Evolutionary conservation across 2,329 filamentous ascomycete genomes (phyloP).

Genomic region (Verticillium nonalfalfae): DNA sequence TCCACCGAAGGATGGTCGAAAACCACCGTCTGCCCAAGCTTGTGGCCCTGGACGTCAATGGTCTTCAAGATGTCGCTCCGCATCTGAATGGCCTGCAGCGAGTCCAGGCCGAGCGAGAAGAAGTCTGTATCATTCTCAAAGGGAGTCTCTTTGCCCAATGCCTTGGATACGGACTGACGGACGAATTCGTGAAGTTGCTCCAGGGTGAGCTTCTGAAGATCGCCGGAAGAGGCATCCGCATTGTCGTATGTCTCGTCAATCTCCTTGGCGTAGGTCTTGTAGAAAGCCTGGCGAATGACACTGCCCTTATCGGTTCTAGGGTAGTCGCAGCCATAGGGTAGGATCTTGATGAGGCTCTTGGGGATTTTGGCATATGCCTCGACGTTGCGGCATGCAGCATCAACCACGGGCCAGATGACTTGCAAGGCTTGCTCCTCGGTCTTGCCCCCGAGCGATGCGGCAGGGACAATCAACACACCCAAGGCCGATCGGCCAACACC

Average conservation of each 20-base stretch:
- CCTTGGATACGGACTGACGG: constrained; percentile 18
- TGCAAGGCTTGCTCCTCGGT: constrained; percentile 19
- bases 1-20: constrained; percentile 49
- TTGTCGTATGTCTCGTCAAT: constrained; percentile 21
- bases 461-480: constrained; percentile 48
- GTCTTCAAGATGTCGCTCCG: constrained; percentile 43
- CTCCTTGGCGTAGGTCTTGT: constrained; percentile 9
- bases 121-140: constrained; percentile 43
- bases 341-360: constrained; percentile 40
- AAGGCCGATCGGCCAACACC: constrained; percentile 50
- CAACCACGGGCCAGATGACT: constrained; percentile 24
- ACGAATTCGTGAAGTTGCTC: constrained; percentile 26
- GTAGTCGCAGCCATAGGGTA: constrained; percentile 33
- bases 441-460: constrained; percentile 8
- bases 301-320: constrained; percentile 27
- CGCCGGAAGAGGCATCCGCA: constrained; percentile 14
- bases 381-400: constrained; percentile 20
- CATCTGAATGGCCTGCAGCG: constrained; percentile 50
- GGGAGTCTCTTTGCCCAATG: constrained; percentile 16
- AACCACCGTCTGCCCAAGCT: constrained; percentile 48
- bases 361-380: constrained; percentile 31
- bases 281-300: constrained; percentile 23
- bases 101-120: constrained; percentile 52
- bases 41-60: constrained; percentile 38
- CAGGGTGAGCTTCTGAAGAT: constrained; percentile 13